A percentile compares a stretch with the other conserved stretches of the same genome.
Evolutionary conservation across 805 yeast species (phyloP).

Genomic region (Kodamaea kakaduensis): DNA sequence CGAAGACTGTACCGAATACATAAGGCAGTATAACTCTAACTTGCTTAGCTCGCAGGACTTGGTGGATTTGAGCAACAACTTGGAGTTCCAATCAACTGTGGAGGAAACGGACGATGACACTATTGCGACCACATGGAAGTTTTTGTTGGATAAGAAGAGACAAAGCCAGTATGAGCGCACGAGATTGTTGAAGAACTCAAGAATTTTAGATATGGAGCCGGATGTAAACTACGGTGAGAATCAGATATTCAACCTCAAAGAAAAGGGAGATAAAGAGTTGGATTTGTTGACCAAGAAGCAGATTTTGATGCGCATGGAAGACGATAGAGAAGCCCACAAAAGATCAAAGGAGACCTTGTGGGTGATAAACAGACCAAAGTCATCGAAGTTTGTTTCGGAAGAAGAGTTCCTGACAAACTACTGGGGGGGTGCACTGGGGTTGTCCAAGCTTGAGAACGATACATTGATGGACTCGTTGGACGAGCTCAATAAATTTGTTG

Average conservation of each 20-base stretch:
- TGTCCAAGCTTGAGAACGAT: slow-evolving; percentile 43
- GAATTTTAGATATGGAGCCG: slow-evolving; percentile 18
- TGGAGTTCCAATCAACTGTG: slow-evolving; percentile 22
- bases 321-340: slow-evolving; percentile 88
- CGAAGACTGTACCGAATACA: slow-evolving; percentile 24
- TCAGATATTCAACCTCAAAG: slow-evolving; percentile 23
- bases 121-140: slow-evolving; percentile 44
- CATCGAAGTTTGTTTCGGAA: slow-evolving; percentile 31
- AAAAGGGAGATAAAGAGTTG: slow-evolving; percentile 17
- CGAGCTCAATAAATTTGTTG: slow-evolving; percentile 54
- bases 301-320: slow-evolving; percentile 78
- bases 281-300: slow-evolving; percentile 42
- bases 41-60: slow-evolving; percentile 36
- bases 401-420: slow-evolving; percentile 40
- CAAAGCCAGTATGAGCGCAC: slow-evolving; percentile 51
- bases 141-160: slow-evolving; percentile 42
- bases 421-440: slow-evolving; percentile 45
- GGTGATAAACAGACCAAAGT: slow-evolving; percentile 54
- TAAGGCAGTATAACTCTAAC: slow-evolving; percentile 26
- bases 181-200: slow-evolving; percentile 33
- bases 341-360: slow-evolving; percentile 77
- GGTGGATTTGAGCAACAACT: slow-evolving; percentile 25
- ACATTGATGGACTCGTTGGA: slow-evolving; percentile 43
- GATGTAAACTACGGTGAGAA: slow-evolving; percentile 19
- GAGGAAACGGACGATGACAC: not conserved